Conservation (phyloP, 2,329 filamentous ascomycete genomes). For the Colletotrichum tropicale region DNA sequence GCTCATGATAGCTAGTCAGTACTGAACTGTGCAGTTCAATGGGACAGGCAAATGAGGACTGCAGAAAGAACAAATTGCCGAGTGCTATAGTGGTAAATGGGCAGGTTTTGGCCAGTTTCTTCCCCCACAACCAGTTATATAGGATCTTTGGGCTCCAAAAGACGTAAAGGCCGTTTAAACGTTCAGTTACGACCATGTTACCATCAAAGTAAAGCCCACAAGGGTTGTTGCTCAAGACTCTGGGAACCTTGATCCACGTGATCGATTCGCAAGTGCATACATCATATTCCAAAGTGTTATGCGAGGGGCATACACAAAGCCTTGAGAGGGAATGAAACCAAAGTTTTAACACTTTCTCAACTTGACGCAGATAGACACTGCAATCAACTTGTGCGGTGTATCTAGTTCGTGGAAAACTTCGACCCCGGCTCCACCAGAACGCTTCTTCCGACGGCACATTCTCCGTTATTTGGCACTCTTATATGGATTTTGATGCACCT, state of each 20-base stretch:
- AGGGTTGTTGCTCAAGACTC: not conserved
- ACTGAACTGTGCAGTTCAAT: fast-evolving
- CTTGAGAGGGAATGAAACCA: not conserved
- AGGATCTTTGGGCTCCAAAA: not conserved
- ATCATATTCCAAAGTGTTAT: not conserved
- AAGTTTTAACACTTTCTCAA: fast-evolving
- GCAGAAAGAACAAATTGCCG: not conserved
- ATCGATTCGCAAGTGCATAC: not conserved
- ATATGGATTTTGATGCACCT: not conserved
- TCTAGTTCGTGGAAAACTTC: not conserved
- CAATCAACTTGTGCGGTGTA: not conserved
- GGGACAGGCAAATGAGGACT: fast-evolving
- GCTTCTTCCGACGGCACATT: not conserved
- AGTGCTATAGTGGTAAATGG: not conserved
- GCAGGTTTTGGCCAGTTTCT: not conserved
- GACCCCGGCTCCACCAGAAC: not conserved
- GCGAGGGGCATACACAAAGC: not conserved
- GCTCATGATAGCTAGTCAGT: not conserved
- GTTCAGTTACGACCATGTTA: not conserved
- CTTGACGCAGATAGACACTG: not conserved
- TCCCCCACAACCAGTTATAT: not conserved
- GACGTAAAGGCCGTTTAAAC: not conserved
- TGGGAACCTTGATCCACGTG: not conserved
- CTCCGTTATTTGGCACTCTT: not conserved
- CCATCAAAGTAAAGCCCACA: not conserved